Percentiles rank a stretch among this genome's conserved stretches.
Evolutionary conservation across 331 rosid genomes (phyloP).

Genomic region (Malus hybrid): DNA sequence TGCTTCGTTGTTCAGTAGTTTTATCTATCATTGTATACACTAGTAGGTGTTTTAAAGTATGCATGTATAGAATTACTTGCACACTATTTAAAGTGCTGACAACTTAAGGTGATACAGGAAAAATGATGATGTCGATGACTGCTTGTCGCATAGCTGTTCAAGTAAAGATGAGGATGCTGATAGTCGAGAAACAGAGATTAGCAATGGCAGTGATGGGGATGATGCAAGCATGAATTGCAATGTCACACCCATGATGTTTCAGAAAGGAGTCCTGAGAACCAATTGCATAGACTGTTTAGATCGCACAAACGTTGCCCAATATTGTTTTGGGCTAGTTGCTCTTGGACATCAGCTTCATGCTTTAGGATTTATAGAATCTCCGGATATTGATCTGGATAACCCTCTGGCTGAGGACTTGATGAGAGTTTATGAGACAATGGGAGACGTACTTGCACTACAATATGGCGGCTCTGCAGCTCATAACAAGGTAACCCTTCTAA

Average conservation of each 20-base stretch:
- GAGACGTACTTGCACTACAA: slow-evolving; percentile 79
- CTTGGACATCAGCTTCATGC: slow-evolving; percentile 72
- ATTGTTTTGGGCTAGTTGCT: slow-evolving; percentile 76
- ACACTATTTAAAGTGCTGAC: slow-evolving; percentile 5
- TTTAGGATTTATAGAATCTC: slow-evolving; percentile 53
- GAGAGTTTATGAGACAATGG: slow-evolving; percentile 84
- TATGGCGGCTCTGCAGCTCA: slow-evolving; percentile 99
- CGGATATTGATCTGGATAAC: slow-evolving; percentile 57
- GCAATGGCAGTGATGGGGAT: slow-evolving; percentile 15
- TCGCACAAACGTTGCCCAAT: slow-evolving; percentile 97
- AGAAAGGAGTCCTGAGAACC: slow-evolving; percentile 83
- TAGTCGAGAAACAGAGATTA: slow-evolving; percentile 33
- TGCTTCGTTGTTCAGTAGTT: neutral
- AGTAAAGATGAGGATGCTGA: slow-evolving; percentile 29
- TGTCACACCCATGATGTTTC: slow-evolving; percentile 42
- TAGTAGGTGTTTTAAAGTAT: neutral
- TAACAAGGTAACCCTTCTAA: slow-evolving; percentile 67
- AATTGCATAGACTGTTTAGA: slow-evolving; percentile 96
- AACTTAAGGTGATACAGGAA: slow-evolving; percentile 43
- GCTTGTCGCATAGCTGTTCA: slow-evolving; percentile 31
- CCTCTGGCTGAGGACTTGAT: slow-evolving; percentile 79
- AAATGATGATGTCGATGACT: slow-evolving; percentile 25
- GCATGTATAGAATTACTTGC: neutral
- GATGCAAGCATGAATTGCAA: slow-evolving; percentile 23
- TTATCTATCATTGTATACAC: neutral